Base-by-base conservation (phyloP, 1,139 yeast species). In the Hyphopichia buzzinii region DNA sequence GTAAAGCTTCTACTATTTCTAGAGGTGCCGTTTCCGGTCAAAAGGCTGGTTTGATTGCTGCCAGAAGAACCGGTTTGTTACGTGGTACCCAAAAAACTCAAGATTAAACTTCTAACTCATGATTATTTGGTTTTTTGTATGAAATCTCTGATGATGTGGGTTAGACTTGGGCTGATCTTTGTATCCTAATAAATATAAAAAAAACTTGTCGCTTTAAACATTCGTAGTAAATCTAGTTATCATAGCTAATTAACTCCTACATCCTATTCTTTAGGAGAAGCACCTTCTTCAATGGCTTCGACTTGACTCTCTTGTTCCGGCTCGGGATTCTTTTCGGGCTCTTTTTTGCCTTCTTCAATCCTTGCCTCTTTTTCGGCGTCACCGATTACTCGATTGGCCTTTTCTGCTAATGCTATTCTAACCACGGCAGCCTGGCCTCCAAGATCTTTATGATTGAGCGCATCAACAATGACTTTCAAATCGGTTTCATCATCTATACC, bases 1-100 rank as follows among this genome's bases (percentile, higher is more conserved):
- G 98, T 90, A 92, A 92, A 85, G 98, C 98, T 70, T 92, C 98
- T 65, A 92, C 98, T 68, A 92, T 92, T 67, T 84, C 96, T 61
- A 89, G 98, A 86, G 96, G 96, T 75, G 97, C 98, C 63, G 98
- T 92, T 72, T 79, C 98, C 66, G 98, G 98, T 89, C 98, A 92
- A 82, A 92, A 92, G 95, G 96, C 95, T 73, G 98, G 98, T 92
- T 90, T 92, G 72, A 94, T 94, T 72, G 98, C 99, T 67, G 98
- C 99, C 73, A 90, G 99, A 88, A 89, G 98, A 86, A 94, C 98
- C 66, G 97, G 99, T 92, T 87, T 94, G 77, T 85, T 94, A 77
- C 92, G 98, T 80, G 99, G 99, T 89, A 88, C 98, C 69, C 97
- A 90, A 80, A 89, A 92, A 82, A 81, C 90, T 74, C 85, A 84